Evolutionary conservation across 23 red algal genomes (phyloP).

Genomic region (Gracilaria gracilis): DNA sequence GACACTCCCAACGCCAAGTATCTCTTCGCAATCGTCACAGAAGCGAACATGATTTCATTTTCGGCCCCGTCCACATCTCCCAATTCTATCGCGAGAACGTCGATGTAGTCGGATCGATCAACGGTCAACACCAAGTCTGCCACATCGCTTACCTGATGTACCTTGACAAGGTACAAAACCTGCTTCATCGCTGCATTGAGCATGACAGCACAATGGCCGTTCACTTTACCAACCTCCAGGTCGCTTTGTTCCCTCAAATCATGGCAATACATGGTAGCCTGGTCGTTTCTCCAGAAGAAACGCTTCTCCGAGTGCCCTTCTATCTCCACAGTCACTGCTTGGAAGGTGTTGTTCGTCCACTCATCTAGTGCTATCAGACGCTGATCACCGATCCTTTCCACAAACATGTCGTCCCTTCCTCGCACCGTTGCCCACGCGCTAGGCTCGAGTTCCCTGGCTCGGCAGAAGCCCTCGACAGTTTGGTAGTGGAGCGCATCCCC

Average conservation of each 20-base stretch:
- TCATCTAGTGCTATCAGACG: neutral
- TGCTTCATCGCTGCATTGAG: neutral
- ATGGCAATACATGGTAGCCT: constrained; percentile 10
- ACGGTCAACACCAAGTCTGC: neutral
- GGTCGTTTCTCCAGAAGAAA: constrained; percentile 8
- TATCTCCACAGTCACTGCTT: neutral
- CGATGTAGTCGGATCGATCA: constrained; percentile 20
- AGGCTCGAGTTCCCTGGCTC: neutral
- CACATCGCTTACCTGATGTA: neutral
- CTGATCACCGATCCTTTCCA: constrained; percentile 11
- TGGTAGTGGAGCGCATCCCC: constrained; percentile 2
- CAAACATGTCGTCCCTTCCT: neutral
- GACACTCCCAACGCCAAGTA: constrained; percentile 19
- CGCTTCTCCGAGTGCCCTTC: neutral
- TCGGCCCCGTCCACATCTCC: neutral
- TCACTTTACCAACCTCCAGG: neutral
- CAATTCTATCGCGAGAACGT: neutral
- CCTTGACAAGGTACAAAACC: constrained; percentile 4
- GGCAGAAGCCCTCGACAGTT: neutral
- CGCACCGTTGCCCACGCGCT: constrained; percentile 5
- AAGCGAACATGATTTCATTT: constrained; percentile 13
- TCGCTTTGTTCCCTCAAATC: constrained; percentile 20
- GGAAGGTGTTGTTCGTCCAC: constrained; percentile 3
- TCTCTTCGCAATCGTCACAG: constrained; percentile 16
- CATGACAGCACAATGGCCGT: constrained; percentile 8